Conservation (phyloP, 1,284 basidiomycete genomes). For the Sphaerobolus stellatus region DNA sequence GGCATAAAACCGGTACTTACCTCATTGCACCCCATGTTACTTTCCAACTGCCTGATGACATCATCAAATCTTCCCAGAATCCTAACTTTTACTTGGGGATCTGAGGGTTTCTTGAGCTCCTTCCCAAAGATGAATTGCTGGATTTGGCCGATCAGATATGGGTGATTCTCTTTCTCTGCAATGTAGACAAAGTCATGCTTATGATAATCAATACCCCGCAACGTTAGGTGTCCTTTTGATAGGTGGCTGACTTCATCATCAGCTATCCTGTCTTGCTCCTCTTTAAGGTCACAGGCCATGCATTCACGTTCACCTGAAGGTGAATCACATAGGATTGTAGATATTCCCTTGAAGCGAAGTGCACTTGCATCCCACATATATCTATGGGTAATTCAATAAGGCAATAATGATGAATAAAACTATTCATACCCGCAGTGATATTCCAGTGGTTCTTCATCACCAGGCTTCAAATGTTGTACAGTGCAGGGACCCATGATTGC, state of each 20-base stretch:
- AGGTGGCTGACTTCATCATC: conserved; percentile 20
- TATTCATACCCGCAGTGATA: conserved; percentile 53
- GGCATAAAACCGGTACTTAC: conserved; percentile 36
- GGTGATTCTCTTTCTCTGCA: conserved; percentile 20
- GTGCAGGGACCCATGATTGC: conserved; percentile 58
- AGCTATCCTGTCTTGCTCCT: conserved; percentile 31
- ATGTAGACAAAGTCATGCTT: conserved; percentile 59
- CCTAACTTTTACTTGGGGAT: conserved; percentile 39
- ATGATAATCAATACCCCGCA: conserved; percentile 50
- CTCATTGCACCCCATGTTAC: conserved; percentile 22
- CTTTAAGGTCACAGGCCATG: conserved; percentile 47
- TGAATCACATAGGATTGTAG: conserved; percentile 35
- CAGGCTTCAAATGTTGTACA: conserved; percentile 37
- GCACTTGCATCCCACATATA: conserved; percentile 46
- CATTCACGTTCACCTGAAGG: conserved; percentile 31
- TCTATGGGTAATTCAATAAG: conserved; percentile 29
- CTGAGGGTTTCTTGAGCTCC: conserved; percentile 31
- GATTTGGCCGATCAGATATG: conserved; percentile 58
- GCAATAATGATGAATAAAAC: conserved; percentile 11
- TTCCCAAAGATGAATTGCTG: conserved; percentile 13
- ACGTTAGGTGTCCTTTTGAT: conserved; percentile 23
- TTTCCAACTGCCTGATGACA: conserved; percentile 24
- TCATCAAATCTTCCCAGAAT: conserved; percentile 45
- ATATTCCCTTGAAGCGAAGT: conserved; percentile 44
- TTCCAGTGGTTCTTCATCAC: conserved; percentile 27